phyloP scores from a whole-genome alignment of 2,329 filamentous ascomycete species.

The Claviceps arundinis region DNA sequence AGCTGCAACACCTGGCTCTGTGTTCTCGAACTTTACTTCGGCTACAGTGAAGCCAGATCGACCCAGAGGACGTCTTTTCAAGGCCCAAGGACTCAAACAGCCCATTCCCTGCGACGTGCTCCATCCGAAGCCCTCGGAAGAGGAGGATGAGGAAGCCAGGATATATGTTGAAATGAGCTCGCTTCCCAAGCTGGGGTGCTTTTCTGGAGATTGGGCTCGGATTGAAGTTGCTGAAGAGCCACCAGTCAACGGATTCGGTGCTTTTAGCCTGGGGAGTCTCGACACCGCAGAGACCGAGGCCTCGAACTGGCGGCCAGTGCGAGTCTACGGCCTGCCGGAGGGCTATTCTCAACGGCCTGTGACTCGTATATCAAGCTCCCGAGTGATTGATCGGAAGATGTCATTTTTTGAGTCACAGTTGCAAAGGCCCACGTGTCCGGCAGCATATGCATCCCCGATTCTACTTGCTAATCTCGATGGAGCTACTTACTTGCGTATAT shows the following conservation, averaged over 20 bases:
- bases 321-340: conserved; percentile 80
- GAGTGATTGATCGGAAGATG: conserved; percentile 35
- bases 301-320: conserved; percentile 64
- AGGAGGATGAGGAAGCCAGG: conserved; percentile 78
- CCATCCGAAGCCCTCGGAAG: conserved; percentile 63
- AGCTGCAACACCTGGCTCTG: conserved; percentile 69
- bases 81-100: conserved; percentile 61
- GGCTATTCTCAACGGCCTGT: conserved; percentile 49
- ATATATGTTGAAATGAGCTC: conserved; percentile 84
- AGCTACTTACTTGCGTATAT: conserved; percentile 65
- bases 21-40: conserved; percentile 79
- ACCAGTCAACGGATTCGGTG: conserved; percentile 49
- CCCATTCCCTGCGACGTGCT: conserved; percentile 64
- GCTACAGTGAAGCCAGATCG: conserved; percentile 65
- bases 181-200: conserved; percentile 81
- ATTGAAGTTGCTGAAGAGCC: conserved; percentile 68
- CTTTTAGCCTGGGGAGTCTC: conserved; percentile 55
- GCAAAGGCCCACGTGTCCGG: conserved; percentile 41
- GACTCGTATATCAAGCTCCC: conserved; percentile 45
- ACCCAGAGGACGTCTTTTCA: conserved; percentile 68
- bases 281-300: conserved; percentile 39
- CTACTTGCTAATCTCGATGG: conserved; percentile 75
- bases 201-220: conserved; percentile 93
- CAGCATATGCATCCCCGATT: conserved; percentile 70
- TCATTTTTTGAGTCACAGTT: conserved; percentile 60